These are phyloP conservation scores for Trichoderma oligosporum DNA, from an alignment of 2,329 filamentous ascomycete species.

Conservation along the genomic window DNA sequence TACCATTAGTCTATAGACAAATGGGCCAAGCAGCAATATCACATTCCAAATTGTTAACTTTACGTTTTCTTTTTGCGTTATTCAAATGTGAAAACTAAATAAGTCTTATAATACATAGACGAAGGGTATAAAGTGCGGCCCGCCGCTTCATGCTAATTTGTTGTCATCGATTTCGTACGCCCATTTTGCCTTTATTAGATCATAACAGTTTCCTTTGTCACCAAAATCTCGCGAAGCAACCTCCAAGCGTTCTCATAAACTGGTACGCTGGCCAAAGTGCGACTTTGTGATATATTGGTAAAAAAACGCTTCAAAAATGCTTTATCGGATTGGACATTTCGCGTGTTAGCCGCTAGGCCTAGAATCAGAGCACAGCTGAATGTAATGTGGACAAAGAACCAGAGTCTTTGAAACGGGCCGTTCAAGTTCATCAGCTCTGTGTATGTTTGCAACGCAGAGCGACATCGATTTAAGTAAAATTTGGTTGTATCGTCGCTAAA, in stretches of 20 bases:
- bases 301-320: constrained; percentile 9
- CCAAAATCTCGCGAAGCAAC: not conserved
- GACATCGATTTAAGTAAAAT: constrained; percentile 2
- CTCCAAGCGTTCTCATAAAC: constrained; percentile 8
- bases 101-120: not conserved
- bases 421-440: constrained; percentile 1
- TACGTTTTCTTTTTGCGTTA: not conserved
- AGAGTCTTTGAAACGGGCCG: not conserved
- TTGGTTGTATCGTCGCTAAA: not conserved
- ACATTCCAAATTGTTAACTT: not conserved
- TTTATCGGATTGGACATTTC: not conserved
- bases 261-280: not conserved
- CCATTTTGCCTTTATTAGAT: not conserved
- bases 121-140: constrained; percentile 5
- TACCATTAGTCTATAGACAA: not conserved
- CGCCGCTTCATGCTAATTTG: not conserved
- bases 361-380: constrained; percentile 6
- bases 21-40: not conserved
- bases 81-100: not conserved
- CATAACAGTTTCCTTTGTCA: not conserved
- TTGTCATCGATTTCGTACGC: not conserved
- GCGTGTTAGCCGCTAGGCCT: not conserved
- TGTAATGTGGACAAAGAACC: constrained; percentile 12
- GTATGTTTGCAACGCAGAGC: constrained; percentile 3
- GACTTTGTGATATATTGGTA: not conserved